phyloP scores from a whole-genome alignment of 2,329 filamentous ascomycete species.

The Nemania diffusa region DNA sequence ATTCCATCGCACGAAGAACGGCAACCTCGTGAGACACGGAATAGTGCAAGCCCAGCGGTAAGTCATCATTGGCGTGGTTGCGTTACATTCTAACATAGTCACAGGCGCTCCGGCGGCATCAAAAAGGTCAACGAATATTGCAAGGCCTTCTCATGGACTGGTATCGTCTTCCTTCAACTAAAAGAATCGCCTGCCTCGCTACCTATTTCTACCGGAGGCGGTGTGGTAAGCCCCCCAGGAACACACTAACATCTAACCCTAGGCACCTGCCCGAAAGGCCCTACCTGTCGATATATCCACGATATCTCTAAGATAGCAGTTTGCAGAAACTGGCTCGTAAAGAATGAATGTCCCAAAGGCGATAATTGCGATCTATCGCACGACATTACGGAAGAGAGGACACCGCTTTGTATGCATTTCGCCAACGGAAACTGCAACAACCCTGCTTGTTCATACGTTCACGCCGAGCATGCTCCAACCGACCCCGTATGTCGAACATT shows the following conservation, averaged over 20 bases:
- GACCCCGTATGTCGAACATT: constrained; percentile 87
- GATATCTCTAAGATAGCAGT: constrained; percentile 87
- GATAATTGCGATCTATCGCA: constrained; percentile 91
- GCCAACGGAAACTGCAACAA: constrained; percentile 91
- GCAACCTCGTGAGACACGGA: constrained; percentile 83
- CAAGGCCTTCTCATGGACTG: constrained; percentile 75
- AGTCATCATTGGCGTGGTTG: constrained; percentile 50
- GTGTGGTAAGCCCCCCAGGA: constrained; percentile 54
- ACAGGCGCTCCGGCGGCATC: constrained; percentile 62
- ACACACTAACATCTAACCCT: constrained; percentile 56
- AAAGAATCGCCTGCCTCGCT: constrained; percentile 48
- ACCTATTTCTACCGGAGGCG: constrained; percentile 46
- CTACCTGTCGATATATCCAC: constrained; percentile 82
- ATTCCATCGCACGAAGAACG: constrained; percentile 87
- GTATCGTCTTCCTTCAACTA: constrained; percentile 65
- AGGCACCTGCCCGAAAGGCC: constrained; percentile 89
- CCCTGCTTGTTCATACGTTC: constrained; percentile 84
- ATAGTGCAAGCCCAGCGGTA: constrained; percentile 81
- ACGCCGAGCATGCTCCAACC: constrained; percentile 79
- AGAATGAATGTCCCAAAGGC: constrained; percentile 80
- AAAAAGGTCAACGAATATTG: constrained; percentile 80
- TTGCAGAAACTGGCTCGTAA: constrained; percentile 87
- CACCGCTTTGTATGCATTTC: constrained; percentile 89
- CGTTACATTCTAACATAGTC: constrained; percentile 53
- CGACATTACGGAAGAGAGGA: constrained; percentile 82